Evolutionary conservation across 2,329 filamentous ascomycete genomes (phyloP).

Genomic region (Pestalotiopsis sp.): DNA sequence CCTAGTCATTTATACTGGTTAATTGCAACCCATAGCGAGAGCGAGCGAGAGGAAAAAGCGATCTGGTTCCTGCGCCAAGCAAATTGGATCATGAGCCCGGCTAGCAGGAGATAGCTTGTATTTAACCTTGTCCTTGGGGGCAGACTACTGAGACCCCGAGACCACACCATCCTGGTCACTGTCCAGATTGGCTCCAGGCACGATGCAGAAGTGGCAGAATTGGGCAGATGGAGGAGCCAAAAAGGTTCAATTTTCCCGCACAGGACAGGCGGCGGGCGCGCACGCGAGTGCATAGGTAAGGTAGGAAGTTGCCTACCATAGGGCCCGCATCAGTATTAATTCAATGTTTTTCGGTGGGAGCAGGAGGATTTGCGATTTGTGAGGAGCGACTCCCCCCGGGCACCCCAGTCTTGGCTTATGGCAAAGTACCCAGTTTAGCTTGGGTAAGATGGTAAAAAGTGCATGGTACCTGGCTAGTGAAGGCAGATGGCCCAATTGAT

Average conservation of each 20-base stretch:
- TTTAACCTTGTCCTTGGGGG: conserved; percentile 4
- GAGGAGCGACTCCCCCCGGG: no score
- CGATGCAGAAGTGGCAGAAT: background rate
- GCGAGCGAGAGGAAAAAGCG: background rate
- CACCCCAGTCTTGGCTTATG: no score
- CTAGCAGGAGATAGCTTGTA: conserved; percentile 5
- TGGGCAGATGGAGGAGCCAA: background rate
- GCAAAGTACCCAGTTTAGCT: no score
- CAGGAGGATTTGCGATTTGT: no score
- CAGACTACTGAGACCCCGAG: background rate
- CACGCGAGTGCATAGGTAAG: no score
- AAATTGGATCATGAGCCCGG: background rate
- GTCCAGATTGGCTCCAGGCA: background rate
- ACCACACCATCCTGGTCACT: background rate
- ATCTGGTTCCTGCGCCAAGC: background rate
- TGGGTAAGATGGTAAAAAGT: no score
- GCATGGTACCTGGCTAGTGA: no score
- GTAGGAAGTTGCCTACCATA: no score
- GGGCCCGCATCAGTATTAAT: no score
- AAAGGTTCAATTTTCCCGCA: background rate
- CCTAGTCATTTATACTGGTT: background rate
- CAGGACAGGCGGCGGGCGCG: no score
- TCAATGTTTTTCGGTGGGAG: no score
- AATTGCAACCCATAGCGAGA: background rate
- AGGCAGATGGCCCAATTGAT: no score